Percentiles rank a stretch among this genome's conserved stretches.
phyloP scores from a whole-genome alignment of 208 protist species.

The Trichomonas tenax region DNA sequence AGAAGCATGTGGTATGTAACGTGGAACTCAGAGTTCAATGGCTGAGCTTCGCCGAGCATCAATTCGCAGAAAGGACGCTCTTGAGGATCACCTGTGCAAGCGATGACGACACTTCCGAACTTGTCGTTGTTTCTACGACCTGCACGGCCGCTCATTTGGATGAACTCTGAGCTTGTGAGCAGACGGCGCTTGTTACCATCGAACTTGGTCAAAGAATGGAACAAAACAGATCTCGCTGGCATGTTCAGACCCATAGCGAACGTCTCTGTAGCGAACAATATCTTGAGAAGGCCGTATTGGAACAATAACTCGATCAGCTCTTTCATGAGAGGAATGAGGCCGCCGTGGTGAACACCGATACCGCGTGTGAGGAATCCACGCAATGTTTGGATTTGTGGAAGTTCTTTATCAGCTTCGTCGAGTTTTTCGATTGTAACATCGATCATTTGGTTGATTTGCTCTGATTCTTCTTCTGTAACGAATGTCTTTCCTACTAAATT shows the following conservation, averaged over 20 bases:
- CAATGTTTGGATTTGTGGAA: background rate
- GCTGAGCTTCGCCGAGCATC: background rate
- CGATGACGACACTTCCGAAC: background rate
- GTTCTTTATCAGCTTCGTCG: background rate
- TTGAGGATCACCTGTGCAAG: background rate
- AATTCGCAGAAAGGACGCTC: background rate
- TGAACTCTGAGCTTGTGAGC: slow-evolving; percentile 5
- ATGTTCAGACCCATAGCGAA: slow-evolving; percentile 33
- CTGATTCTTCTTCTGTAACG: slow-evolving; percentile 13
- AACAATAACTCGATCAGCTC: slow-evolving; percentile 27
- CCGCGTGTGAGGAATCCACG: slow-evolving; percentile 83
- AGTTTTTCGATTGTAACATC: background rate
- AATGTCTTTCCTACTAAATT: background rate
- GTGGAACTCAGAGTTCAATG: background rate
- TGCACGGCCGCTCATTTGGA: slow-evolving; percentile 30
- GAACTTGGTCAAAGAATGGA: slow-evolving; percentile 23
- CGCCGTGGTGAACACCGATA: slow-evolving; percentile 92
- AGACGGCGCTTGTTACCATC: background rate
- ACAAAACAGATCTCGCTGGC: slow-evolving; percentile 19
- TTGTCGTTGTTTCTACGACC: slow-evolving; percentile 22
- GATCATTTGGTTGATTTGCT: background rate
- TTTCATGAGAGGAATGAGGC: slow-evolving; percentile 27
- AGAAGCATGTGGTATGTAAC: slow-evolving; percentile 4
- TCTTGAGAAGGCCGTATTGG: slow-evolving; percentile 15
- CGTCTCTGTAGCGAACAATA: slow-evolving; percentile 29